A percentile compares a stretch with the other conserved stretches of the same genome.
These are phyloP conservation scores for Zanthoxylum bungeanum DNA, from an alignment of 345 rosid genomes.

Conservation along the genomic window DNA sequence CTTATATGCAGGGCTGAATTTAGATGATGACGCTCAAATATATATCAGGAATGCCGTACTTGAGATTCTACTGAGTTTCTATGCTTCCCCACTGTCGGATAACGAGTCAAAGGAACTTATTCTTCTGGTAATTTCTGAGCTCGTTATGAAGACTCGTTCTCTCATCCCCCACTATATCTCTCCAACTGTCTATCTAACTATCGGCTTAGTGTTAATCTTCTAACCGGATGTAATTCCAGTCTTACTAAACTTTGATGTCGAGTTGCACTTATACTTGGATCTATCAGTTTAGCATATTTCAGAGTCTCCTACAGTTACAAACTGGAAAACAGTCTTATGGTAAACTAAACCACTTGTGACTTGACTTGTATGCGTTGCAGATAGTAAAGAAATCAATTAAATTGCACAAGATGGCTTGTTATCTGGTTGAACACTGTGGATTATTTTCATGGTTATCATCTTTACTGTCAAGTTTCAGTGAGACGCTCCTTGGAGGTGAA, in stretches of 20 bases:
- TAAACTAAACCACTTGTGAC: constrained; percentile 1
- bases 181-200: neutral
- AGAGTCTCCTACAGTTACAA: neutral
- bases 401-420: constrained; percentile 51
- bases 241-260: neutral
- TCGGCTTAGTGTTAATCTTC: neutral
- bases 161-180: neutral
- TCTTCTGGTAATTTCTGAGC: constrained; percentile 60
- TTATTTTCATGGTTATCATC: constrained; percentile 78
- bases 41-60: constrained; percentile 49
- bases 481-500: constrained; percentile 35
- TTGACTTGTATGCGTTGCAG: constrained; percentile 51
- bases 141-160: neutral
- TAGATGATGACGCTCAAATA: constrained; percentile 68
- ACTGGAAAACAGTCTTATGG: neutral
- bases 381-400: constrained; percentile 63
- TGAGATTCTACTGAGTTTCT: constrained; percentile 69
- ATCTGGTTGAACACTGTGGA: constrained; percentile 68
- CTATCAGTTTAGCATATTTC: neutral
- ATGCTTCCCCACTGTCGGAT: constrained; percentile 65
- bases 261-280: neutral
- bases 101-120: constrained; percentile 70
- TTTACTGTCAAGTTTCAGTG: constrained; percentile 34
- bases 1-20: constrained; percentile 60
- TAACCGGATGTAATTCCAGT: neutral